Evolutionary conservation across 768 basidiomycete genomes (phyloP), one percentile per base, ranked within the genome.

Genomic region (Boletales sp.): DNA sequence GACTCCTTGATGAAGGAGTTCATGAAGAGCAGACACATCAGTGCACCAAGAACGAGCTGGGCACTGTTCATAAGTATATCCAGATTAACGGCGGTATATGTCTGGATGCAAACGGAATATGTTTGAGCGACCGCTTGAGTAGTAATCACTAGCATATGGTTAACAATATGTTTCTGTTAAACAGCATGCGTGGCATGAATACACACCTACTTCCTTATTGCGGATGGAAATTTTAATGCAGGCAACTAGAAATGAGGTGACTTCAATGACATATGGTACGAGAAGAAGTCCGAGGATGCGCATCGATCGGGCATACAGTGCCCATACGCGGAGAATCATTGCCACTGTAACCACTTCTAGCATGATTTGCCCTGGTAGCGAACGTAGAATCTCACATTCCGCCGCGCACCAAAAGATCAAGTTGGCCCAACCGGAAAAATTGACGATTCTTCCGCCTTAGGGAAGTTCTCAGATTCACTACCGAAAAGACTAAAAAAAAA

Each of bases 301-400:
- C 37, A 8, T 47, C 5, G 37, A 40, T 39, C 37, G 37, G 10
- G 29, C 18, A 19, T 47, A 40, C 18, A 47, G 9, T 13, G 45
- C 37, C 45, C 45, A 47, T 12, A 47, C 38, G 10, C 45, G 45
- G 12, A 47, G 29, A 34, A 47, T 31, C 45, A 47, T 47, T 9
- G 31, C 27, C 29, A 47, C 45, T 47, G 29, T 9, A 10, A 17
- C 3, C 4, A 15, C 11, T 13, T 10, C 38, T 40, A 7, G 18
- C 7, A 21, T 29, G 31, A 6, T 3, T 19, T 14, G 4, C 8
- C 10, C 7, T 31, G 4, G 37, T 21, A 30, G 17, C 14, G 3
- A 11, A 19, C n/a, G 2, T 4, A 6, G 21, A 17, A 17, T 6
- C 54, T 47, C 18, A 55, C 54, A 12, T 17, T 56, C 55, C 1